Evolutionary conservation across 306 rosid genomes (phyloP), one percentile per base, ranked within the genome.

Genomic region (Acmispon strigosus): DNA sequence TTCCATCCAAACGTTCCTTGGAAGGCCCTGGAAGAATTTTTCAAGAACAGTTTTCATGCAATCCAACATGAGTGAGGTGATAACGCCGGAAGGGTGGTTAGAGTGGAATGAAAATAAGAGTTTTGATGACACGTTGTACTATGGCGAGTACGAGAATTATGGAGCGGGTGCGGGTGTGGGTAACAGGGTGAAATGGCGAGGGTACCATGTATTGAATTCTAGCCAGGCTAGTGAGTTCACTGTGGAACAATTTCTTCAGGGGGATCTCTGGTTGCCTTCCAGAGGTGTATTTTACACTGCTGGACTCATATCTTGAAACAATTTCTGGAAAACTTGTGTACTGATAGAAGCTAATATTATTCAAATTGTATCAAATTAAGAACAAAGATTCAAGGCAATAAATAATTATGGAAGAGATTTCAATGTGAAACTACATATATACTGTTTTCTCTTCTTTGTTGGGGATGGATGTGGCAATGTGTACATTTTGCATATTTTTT

Each of bases 1-100:
- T 69, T 32, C 89, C 37, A 83, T 80, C 0, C 14, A 58, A 1
- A 87, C 95, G 0, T 94, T 83, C 78, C 89, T 94, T 0, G 99
- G 99, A 0, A 79, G 99, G 43, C 99, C 97, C 0, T 94, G 97
- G 99, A 91, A 85, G 85, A 27, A 22, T n/a, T 91, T 62, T 60
- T 94, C 99, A 0, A 49, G 99, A 55, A 87, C 99, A 5, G 15
- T 89, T 11, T 54, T 86, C 62, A 80, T 94, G 92, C 87, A 94
- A 34, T 76, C 89, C 0, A 81, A 69, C 70, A 71, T 91, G 43
- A 82, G 88, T 64, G 37, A 68, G 1, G 81, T 53, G 51, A 53
- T 91, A 42, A 79, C 79, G 66, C 84, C 92, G 8, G 75, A 80
- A 67, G 98, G 98, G 60, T 94, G 98, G 98, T 80, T 94, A 1